phyloP scores from a whole-genome alignment of 352 stramenopile genomes.

The Aphanomyces euteiches region DNA sequence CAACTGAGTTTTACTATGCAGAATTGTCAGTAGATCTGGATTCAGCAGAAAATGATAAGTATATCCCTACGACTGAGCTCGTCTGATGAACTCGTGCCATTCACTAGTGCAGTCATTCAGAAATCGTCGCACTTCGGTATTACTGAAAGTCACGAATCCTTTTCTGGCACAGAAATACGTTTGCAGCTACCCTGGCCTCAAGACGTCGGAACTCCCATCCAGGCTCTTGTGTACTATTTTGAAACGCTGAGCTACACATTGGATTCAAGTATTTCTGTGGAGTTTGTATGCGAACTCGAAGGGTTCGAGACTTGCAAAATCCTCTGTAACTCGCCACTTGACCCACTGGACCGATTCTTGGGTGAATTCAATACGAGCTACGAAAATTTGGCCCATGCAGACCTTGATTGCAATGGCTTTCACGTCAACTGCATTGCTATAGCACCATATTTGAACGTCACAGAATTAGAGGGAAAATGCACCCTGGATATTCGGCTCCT shows the following conservation, averaged over 20 bases:
- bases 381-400: conserved; percentile 48
- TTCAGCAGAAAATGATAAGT: conserved; percentile 42
- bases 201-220: conserved; percentile 46
- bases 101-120: conserved; percentile 46
- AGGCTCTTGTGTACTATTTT: conserved; percentile 61
- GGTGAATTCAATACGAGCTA: conserved; percentile 39
- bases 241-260: conserved; percentile 61
- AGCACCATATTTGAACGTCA: conserved; percentile 26
- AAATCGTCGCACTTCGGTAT: conserved; percentile 56
- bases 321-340: conserved; percentile 38
- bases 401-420: conserved; percentile 35
- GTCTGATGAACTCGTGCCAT: background rate
- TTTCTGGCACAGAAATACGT: conserved; percentile 78
- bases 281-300: conserved; percentile 55
- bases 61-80: background rate
- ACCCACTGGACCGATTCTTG: conserved; percentile 61
- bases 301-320: conserved; percentile 38
- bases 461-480: conserved; percentile 7
- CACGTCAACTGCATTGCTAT: conserved; percentile 31
- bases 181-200: conserved; percentile 52
- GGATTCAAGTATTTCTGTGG: conserved; percentile 47
- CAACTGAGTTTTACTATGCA: conserved; percentile 55
- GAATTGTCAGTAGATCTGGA: conserved; percentile 63
- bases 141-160: conserved; percentile 53
- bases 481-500: conserved; percentile 59